phyloP scores from a whole-genome alignment of 495 filamentous ascomycete species.

The Rhypophila decipiens region DNA sequence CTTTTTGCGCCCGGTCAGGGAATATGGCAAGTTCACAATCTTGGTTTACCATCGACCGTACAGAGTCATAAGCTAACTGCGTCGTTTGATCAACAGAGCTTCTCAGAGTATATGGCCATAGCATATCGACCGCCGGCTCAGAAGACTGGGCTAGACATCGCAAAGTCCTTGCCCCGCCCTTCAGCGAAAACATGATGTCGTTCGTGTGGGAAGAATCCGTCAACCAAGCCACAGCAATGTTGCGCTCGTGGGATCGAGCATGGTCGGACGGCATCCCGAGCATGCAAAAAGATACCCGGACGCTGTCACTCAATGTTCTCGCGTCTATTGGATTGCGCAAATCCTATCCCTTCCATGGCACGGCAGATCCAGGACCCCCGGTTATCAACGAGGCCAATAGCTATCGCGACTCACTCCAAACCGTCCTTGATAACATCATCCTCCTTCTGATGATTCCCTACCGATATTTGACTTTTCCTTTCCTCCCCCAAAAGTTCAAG shows the following conservation, averaged over 20 bases:
- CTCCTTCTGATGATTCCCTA: slow-evolving; percentile 22
- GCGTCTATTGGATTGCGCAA: slow-evolving; percentile 38
- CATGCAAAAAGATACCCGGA: slow-evolving; percentile 31
- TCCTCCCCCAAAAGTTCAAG: slow-evolving; percentile 13
- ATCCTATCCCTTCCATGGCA: slow-evolving; percentile 23
- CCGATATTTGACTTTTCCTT: slow-evolving; percentile 12
- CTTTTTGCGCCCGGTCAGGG: slow-evolving; percentile 43
- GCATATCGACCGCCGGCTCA: slow-evolving; percentile 14
- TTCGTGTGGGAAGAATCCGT: slow-evolving; percentile 41
- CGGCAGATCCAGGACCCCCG: slow-evolving; percentile 9
- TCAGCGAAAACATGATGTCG: slow-evolving; percentile 43
- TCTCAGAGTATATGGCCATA: slow-evolving; percentile 16
- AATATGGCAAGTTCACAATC: slow-evolving; percentile 7
- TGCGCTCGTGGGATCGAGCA: slow-evolving; percentile 31
- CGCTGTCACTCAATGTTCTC: slow-evolving; percentile 41
- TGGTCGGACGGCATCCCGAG: slow-evolving; percentile 7
- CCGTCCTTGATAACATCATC: slow-evolving; percentile 25
- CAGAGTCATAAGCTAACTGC: not conserved
- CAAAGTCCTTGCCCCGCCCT: slow-evolving; percentile 33
- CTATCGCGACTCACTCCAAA: slow-evolving; percentile 27
- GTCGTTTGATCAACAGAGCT: slow-evolving; percentile 3
- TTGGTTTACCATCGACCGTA: not conserved
- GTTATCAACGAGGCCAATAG: not conserved
- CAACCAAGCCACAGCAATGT: slow-evolving; percentile 42
- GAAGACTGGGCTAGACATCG: slow-evolving; percentile 45